Evolutionary conservation across 805 yeast genomes (phyloP), one percentile per base, ranked within the genome.

Genomic region (Metschnikowia aberdeeniae): DNA sequence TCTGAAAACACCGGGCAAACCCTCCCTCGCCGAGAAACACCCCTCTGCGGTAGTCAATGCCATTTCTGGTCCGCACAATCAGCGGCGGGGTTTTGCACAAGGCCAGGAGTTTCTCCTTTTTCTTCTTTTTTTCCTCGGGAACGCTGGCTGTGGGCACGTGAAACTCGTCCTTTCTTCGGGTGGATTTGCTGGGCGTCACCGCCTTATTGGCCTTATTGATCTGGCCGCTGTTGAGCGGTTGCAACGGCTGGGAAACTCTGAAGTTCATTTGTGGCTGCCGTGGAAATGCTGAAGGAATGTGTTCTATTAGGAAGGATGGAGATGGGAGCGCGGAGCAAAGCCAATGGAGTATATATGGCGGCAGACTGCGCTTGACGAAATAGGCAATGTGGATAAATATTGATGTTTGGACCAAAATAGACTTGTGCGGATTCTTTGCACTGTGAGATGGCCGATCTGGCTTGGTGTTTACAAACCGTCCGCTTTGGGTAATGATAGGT

Each of bases 71-170:
- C 55, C 92, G 78, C 54, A 93, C 95, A 53, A 90, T 76, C 13
- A 96, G 85, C 30, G 99, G 99, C 2, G 99, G 99, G 2, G 99
- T 93, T 66, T 89, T 88, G 67, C 99, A 93, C 42, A 93, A 75
- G 0, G 97, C 80, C 3, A 96, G 86, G 34, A 89, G 73, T 65
- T 92, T 92, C 63, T 89, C 96, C 66, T 86, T 89, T 72, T 84
- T 84, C 76, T 85, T 87, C 64, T 80, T 50, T 27, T 50, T 50
- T 33, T 43, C 48, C 24, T 51, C 55, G 9, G 6, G 20, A 33
- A 33, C 22, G 14, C 14, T 12, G 36, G 31, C 29, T 17, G 34
- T 19, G 42, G 24, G 17, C 34, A 26, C 17, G n/a, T 12, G 11
- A 56, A 29, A 61, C 30, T 46, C 61, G 53, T 53, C 67, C 55